Evolutionary conservation across 768 basidiomycete species (phyloP).

Genomic region (Lactarius psammicola): DNA sequence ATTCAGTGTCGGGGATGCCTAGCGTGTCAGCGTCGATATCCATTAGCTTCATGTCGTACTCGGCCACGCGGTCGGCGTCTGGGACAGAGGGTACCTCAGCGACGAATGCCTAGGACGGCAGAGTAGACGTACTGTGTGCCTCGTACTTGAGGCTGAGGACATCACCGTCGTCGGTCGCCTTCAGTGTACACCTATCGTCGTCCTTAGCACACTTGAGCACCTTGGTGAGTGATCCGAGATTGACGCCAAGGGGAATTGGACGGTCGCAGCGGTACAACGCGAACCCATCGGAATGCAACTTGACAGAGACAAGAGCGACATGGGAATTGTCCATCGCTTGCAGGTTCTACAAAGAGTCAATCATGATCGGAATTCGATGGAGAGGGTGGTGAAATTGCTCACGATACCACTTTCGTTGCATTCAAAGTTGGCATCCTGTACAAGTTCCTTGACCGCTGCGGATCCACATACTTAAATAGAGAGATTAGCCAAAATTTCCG

Average conservation of each 20-base stretch:
- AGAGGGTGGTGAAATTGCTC: conserved; percentile 32
- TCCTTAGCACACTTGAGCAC: conserved; percentile 97
- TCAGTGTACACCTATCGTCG: conserved; percentile 88
- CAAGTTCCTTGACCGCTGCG: conserved; percentile 94
- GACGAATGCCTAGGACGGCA: background rate
- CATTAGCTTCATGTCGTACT: conserved; percentile 99
- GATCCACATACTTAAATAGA: conserved; percentile 7
- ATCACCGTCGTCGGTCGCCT: conserved; percentile 89
- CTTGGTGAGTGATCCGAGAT: conserved; percentile 86
- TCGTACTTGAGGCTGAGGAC: conserved; percentile 87
- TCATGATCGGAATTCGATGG: background rate
- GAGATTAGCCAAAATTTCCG: conserved; percentile 2
- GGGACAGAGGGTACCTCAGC: conserved; percentile 10
- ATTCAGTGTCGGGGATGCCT: conserved; percentile 95
- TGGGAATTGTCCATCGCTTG: conserved; percentile 99
- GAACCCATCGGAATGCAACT: conserved; percentile 78
- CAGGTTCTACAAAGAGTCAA: conserved; percentile 50
- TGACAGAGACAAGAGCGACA: conserved; percentile 92
- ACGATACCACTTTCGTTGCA: conserved; percentile 95
- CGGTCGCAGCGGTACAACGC: conserved; percentile 89
- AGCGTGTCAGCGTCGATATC: conserved; percentile 96
- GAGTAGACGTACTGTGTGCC: conserved; percentile 64
- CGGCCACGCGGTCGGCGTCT: conserved; percentile 92
- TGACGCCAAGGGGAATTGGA: conserved; percentile 87
- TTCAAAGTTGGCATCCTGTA: conserved; percentile 96